Evolutionary conservation across 768 basidiomycete genomes (phyloP).

Genomic region (Xerocomellus intermedius): DNA sequence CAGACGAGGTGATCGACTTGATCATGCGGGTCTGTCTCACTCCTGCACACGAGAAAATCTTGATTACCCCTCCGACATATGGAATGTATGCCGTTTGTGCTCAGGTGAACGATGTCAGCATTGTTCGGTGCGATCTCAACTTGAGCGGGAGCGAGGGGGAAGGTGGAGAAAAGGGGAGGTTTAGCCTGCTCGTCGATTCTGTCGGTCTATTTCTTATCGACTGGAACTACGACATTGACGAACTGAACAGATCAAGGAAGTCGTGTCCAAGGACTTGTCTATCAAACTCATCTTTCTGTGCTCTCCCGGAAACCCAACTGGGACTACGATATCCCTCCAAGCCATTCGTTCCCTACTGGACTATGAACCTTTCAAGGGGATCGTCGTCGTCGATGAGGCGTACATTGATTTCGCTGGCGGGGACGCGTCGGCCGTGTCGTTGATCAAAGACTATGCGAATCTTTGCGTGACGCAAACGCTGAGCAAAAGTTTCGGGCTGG

Average conservation of each 20-base stretch:
- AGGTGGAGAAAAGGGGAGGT: conserved; percentile 68
- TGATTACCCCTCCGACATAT: conserved; percentile 93
- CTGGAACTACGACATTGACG: background rate
- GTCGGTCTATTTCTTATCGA: conserved; percentile 41
- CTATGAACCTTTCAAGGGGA: conserved; percentile 80
- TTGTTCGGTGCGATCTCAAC: conserved; percentile 75
- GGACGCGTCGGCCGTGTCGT: conserved; percentile 58
- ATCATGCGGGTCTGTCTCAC: conserved; percentile 86
- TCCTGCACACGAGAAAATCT: conserved; percentile 77
- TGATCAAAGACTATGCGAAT: conserved; percentile 83
- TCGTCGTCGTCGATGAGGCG: conserved; percentile 94
- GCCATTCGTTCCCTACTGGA: conserved; percentile 71
- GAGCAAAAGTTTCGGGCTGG: conserved; percentile 94
- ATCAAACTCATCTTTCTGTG: conserved; percentile 95
- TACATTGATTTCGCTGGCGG: conserved; percentile 89
- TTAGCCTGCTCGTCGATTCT: conserved; percentile 72
- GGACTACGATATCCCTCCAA: conserved; percentile 75
- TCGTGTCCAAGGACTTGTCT: conserved; percentile 62
- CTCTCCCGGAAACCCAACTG: conserved; percentile 97
- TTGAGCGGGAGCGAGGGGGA: conserved; percentile 60
- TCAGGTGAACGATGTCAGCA: conserved; percentile 87
- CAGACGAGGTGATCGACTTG: conserved; percentile 94
- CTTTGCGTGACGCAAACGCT: conserved; percentile 94
- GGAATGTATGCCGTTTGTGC: conserved; percentile 97
- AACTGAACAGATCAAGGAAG: conserved; percentile 63